Percentiles rank a stretch among this genome's conserved stretches.
Evolutionary conservation across 139 green algal genomes (phyloP).

Genomic region (Tetradesmus lagerheimii): DNA sequence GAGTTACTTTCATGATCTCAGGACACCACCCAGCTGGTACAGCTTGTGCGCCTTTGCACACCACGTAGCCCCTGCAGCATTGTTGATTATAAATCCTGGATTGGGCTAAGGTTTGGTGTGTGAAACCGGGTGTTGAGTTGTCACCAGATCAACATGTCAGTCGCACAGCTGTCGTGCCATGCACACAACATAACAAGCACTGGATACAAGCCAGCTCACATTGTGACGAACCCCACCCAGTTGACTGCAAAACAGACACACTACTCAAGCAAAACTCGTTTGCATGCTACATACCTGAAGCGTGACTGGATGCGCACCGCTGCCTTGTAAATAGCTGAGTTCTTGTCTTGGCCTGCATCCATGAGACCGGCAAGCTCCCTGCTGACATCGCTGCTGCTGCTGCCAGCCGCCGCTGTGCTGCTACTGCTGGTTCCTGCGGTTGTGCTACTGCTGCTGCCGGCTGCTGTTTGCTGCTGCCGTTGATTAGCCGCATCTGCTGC

Average conservation of each 20-base stretch:
- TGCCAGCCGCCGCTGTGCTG: constrained; percentile 41
- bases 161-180: too few species aligned
- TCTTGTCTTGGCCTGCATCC: constrained; percentile 62
- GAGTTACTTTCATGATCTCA: too few species aligned
- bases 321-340: constrained; percentile 68
- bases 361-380: constrained; percentile 28
- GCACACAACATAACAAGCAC: neutral
- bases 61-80: neutral
- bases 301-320: constrained; percentile 55
- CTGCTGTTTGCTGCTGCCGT: constrained; percentile 26
- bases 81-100: neutral
- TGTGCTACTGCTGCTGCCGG: constrained; percentile 23
- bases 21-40: neutral
- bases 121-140: too few species aligned
- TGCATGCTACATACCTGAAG: constrained; percentile 34
- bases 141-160: too few species aligned
- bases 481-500: constrained; percentile 27
- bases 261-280: too few species aligned
- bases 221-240: too few species aligned
- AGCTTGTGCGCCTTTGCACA: neutral
- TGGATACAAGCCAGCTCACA: too few species aligned
- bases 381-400: constrained; percentile 39
- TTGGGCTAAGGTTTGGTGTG: too few species aligned
- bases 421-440: constrained; percentile 30
- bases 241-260: too few species aligned